Conservation (phyloP, 352 stramenopile genomes). For the Phytophthora foliorum region DNA sequence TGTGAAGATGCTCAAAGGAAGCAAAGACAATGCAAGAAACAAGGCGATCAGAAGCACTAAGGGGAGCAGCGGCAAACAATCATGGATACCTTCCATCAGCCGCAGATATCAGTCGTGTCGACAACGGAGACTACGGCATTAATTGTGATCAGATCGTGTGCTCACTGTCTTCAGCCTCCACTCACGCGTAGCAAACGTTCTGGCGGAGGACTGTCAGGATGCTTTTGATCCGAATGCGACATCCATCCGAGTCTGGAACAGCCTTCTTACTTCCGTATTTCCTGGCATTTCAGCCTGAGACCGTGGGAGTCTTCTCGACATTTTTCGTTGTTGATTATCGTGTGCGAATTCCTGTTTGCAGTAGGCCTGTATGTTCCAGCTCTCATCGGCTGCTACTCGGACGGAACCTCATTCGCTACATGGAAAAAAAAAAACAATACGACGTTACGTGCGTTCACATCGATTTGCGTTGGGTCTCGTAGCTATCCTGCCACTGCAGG, state of each 20-base stretch:
- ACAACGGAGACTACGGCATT: too few species aligned
- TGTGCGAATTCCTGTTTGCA: too few species aligned
- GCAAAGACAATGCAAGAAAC: background rate
- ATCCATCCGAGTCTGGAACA: too few species aligned
- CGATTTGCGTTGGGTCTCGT: conserved; percentile 56
- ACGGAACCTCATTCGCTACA: conserved; percentile 64
- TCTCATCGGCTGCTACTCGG: conserved; percentile 62
- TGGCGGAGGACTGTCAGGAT: conserved; percentile 16
- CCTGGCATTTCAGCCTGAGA: too few species aligned
- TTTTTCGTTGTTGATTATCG: conserved; percentile 39
- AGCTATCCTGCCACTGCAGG: conserved; percentile 42
- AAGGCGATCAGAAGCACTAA: too few species aligned
- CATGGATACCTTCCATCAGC: too few species aligned
- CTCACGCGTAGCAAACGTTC: background rate
- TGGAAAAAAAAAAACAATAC: conserved; percentile 50
- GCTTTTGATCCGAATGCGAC: too few species aligned
- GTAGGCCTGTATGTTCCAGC: too few species aligned
- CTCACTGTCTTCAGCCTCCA: background rate
- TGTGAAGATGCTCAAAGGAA: background rate
- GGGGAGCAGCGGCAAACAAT: too few species aligned
- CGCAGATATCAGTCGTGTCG: too few species aligned
- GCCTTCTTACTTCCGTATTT: too few species aligned
- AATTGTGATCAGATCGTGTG: background rate
- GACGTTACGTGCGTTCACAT: conserved; percentile 53
- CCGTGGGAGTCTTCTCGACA: conserved; percentile 15